Conservation (phyloP, 257 asterid species). For the Coffea canephora region DNA sequence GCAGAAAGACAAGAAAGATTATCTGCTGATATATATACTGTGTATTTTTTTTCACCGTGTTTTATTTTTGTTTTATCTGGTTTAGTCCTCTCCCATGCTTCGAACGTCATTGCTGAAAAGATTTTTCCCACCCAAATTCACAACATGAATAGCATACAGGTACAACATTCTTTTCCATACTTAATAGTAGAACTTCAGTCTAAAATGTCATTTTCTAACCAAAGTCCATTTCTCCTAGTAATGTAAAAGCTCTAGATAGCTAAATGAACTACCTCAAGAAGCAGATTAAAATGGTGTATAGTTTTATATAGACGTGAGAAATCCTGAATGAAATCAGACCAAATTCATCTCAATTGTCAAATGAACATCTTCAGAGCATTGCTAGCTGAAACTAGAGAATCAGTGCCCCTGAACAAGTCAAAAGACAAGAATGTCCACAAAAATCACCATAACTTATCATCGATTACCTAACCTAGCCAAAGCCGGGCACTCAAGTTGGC, state of each 20-base stretch:
- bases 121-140: background rate
- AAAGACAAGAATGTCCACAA: background rate
- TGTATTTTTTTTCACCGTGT: background rate
- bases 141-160: background rate
- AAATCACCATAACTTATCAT: background rate
- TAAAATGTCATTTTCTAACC: background rate
- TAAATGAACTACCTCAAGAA: background rate
- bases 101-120: background rate
- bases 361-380: background rate
- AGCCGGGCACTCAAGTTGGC: no score
- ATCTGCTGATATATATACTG: background rate
- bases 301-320: no score
- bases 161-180: background rate
- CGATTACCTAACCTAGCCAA: no score
- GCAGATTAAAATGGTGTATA: background rate
- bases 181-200: background rate
- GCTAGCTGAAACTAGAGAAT: background rate
- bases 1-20: constrained; percentile 20
- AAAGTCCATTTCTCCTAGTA: background rate
- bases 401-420: background rate
- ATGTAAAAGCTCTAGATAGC: background rate
- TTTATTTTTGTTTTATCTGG: background rate
- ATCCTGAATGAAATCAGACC: background rate
- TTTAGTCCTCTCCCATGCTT: background rate
- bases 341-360: background rate